Base-by-base conservation (phyloP, 129 eudicot species). In the Centrapalus pauciflorus region DNA sequence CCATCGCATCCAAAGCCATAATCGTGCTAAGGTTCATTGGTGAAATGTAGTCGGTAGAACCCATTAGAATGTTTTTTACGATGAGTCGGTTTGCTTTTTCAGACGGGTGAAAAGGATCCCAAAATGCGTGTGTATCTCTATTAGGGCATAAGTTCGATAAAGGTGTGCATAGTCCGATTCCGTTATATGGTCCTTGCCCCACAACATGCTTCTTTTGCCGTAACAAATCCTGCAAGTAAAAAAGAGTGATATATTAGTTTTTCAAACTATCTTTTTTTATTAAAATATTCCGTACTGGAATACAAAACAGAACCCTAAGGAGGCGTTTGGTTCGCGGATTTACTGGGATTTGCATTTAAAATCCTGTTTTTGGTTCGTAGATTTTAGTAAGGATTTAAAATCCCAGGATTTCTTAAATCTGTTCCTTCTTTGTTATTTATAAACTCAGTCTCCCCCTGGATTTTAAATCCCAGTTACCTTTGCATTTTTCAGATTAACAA, bases 161-260 rank as follows among this genome's bases (percentile, higher is more conserved):
- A 1, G 54, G 52, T 9, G 81, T 80, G 71, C 84, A 80, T 25
- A 75, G 66, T 51, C 84, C 84, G 6, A 80, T 28, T 61, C 84
- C 84, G 6, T 80, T 80, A 35, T 75, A 75, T 7, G 81, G 81
- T 29, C 84, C 84, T 75, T 80, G 84, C 35, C 84, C 84, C 84
- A 58, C 84, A 80, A 70, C 84, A 80, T 20, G 84, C 84, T 64
- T 32, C 12, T 45, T 70, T 75, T 0, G 78, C 3, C 0, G 74
- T 69, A 38, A 69, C 66, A 29, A 80, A 80, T 38, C 84, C 84
- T 80, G 2, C 17, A 32, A 7, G 19, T 19, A 13, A 0, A 17
- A 69, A 1, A 74, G 4, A 17, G 16, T 0, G 20, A 48, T 61
- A 12, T 41, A 6, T 40, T 40, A 40, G 4, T 17, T 40, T 40